A percentile compares a stretch with the other conserved stretches of the same genome.
Evolutionary conservation across 2,329 filamentous ascomycete species (phyloP).

Genomic region (Boeremia exigua): DNA sequence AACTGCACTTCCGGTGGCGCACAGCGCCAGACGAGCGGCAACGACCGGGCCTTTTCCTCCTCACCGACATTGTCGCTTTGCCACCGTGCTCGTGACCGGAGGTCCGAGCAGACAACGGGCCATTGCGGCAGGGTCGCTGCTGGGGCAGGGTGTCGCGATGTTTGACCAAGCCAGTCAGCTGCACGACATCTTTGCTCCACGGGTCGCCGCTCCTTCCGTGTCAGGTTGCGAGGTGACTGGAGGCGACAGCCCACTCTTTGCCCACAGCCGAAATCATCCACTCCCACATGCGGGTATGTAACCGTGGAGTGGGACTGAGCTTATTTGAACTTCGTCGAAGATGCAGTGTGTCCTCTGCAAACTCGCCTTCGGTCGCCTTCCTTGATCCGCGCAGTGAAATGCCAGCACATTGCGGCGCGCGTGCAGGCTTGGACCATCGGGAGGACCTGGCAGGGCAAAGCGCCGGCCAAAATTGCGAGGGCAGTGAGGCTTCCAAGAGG

Average conservation of each 20-base stretch:
- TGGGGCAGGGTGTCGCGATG: conserved; percentile 10
- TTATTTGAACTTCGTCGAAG: conserved; percentile 36
- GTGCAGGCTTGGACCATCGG: conserved; percentile 8
- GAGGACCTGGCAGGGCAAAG: conserved; percentile 7
- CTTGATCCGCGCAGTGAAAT: neutral
- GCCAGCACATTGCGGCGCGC: conserved; percentile 10
- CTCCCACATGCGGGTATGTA: conserved; percentile 34
- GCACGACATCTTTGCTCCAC: conserved; percentile 32
- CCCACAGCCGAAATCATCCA: conserved; percentile 29
- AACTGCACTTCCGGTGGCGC: conserved; percentile 10
- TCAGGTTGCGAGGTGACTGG: conserved; percentile 21
- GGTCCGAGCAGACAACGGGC: conserved; percentile 22
- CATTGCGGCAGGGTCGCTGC: conserved; percentile 12
- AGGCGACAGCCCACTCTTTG: conserved; percentile 32
- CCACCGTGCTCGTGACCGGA: conserved; percentile 17
- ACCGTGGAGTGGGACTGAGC: conserved; percentile 41
- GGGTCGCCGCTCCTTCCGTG: conserved; percentile 32
- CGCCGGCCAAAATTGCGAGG: conserved; percentile 11
- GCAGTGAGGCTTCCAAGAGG: conserved; percentile 10
- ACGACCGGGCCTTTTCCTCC: conserved; percentile 7
- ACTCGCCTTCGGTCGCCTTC: conserved; percentile 4
- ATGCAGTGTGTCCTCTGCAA: conserved; percentile 4
- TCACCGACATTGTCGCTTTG: conserved; percentile 16
- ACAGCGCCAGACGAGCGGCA: conserved; percentile 7
- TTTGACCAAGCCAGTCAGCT: conserved; percentile 23